These are phyloP conservation scores for Entomortierella parvispora DNA, from an alignment of 192 early-diverging fungal genomes.

Conservation along the genomic window DNA sequence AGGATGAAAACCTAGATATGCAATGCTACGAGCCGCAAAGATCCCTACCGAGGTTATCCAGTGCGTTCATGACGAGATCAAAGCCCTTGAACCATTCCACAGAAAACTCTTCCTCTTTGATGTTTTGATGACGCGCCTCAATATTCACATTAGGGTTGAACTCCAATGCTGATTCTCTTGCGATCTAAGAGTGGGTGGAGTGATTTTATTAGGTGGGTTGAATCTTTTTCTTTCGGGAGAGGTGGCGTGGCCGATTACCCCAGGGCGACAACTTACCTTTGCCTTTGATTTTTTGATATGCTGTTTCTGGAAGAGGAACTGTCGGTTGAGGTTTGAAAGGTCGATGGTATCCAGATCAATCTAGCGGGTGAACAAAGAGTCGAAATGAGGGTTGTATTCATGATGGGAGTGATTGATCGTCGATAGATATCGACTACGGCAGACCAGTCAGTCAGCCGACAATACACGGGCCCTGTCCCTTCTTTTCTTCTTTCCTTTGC, in stretches of 20 bases:
- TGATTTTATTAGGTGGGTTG: background rate
- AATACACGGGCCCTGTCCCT: too few relatives aligned
- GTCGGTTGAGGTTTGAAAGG: constrained; percentile 97
- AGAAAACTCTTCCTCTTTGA: constrained; percentile 87
- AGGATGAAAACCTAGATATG: background rate
- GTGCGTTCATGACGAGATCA: constrained; percentile 93
- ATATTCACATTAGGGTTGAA: constrained; percentile 91
- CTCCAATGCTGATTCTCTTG: constrained; percentile 79
- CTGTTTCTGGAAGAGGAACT: constrained; percentile 96
- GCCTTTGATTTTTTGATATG: constrained; percentile 96
- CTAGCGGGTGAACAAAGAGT: constrained; percentile 41
- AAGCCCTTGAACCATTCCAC: constrained; percentile 90
- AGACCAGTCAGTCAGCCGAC: too few relatives aligned
- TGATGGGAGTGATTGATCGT: too few relatives aligned
- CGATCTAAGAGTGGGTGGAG: constrained; percentile 64
- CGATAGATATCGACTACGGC: too few relatives aligned
- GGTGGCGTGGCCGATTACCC: too few relatives aligned
- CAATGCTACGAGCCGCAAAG: background rate
- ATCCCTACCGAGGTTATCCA: constrained; percentile 90
- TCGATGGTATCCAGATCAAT: constrained; percentile 99
- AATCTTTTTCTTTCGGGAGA: too few relatives aligned
- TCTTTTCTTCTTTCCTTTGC: too few relatives aligned
- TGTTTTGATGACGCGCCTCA: constrained; percentile 82
- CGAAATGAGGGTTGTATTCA: background rate
- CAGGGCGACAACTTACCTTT: constrained; percentile 70